These are phyloP conservation scores for Alternaria dauci DNA, from an alignment of 2,329 filamentous ascomycete species.

Conservation along the genomic window DNA sequence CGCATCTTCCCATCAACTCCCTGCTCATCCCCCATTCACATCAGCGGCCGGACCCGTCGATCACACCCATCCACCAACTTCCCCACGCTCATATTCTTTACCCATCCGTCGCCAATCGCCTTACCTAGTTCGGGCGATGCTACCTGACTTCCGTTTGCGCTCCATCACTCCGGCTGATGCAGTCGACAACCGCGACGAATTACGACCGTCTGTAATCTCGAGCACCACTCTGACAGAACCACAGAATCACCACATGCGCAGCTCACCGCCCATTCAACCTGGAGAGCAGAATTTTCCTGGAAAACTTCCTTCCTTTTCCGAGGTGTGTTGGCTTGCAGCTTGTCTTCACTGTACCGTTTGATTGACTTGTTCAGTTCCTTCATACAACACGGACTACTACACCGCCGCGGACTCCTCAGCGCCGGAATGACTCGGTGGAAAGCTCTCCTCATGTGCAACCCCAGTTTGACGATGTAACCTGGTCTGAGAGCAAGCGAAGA, in stretches of 20 bases:
- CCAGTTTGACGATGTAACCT: conserved; percentile 43
- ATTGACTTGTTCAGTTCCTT: conserved; percentile 35
- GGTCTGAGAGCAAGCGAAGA: conserved; percentile 38
- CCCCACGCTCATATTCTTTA: background rate
- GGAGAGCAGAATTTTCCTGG: conserved; percentile 38
- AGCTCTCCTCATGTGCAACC: conserved; percentile 38
- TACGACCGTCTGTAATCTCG: background rate
- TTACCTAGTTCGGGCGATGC: background rate
- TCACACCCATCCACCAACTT: background rate
- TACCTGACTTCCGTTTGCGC: background rate
- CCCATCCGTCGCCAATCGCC: background rate
- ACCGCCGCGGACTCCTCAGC: conserved; percentile 45
- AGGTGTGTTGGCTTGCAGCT: conserved; percentile 29
- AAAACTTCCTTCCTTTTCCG: conserved; percentile 43
- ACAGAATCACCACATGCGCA: conserved; percentile 41
- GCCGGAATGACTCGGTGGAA: conserved; percentile 36
- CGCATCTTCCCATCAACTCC: background rate
- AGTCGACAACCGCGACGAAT: background rate
- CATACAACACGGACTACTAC: conserved; percentile 42
- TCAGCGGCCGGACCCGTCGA: background rate
- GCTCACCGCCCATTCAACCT: conserved; percentile 47
- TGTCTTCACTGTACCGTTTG: too few species aligned
- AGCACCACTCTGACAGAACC: conserved; percentile 20
- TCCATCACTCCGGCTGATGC: background rate
- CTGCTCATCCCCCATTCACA: background rate